Evolutionary conservation across 2,329 filamentous ascomycete genomes (phyloP).

Genomic region (Pestalotiopsis sp.): DNA sequence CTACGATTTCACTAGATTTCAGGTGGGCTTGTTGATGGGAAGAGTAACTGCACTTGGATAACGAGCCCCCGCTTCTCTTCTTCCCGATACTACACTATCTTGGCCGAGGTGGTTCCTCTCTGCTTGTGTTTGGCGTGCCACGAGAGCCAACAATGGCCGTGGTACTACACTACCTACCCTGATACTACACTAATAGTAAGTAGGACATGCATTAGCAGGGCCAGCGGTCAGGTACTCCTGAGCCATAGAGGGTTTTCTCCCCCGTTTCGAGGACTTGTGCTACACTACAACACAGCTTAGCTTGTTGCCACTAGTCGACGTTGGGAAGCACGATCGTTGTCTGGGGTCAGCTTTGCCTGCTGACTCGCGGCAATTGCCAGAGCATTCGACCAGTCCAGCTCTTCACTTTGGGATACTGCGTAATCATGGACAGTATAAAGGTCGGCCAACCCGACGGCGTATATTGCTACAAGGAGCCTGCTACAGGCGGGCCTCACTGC

Average conservation of each 20-base stretch:
- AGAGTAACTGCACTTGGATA: background rate
- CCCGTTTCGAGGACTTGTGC: background rate
- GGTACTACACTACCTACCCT: background rate
- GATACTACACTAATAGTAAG: background rate
- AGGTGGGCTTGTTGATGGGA: background rate
- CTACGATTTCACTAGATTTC: conserved; percentile 1
- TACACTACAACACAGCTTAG: background rate
- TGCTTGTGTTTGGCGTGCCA: background rate
- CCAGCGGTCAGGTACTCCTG: background rate
- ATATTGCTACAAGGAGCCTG: too few relatives aligned
- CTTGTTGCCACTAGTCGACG: conserved; percentile 3
- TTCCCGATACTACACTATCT: background rate
- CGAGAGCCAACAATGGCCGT: background rate
- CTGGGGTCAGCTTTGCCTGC: background rate
- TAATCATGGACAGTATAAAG: background rate
- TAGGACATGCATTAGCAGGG: background rate
- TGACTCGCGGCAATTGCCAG: background rate
- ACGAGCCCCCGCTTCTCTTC: background rate
- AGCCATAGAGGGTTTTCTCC: background rate
- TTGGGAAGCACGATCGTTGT: background rate
- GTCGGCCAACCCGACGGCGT: too few relatives aligned
- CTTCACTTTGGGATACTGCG: background rate
- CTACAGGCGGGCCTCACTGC: background rate
- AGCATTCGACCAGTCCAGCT: background rate
- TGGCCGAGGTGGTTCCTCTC: background rate